These are phyloP conservation scores for Aegle marmelos DNA, from an alignment of 345 rosid species.

Conservation along the genomic window DNA sequence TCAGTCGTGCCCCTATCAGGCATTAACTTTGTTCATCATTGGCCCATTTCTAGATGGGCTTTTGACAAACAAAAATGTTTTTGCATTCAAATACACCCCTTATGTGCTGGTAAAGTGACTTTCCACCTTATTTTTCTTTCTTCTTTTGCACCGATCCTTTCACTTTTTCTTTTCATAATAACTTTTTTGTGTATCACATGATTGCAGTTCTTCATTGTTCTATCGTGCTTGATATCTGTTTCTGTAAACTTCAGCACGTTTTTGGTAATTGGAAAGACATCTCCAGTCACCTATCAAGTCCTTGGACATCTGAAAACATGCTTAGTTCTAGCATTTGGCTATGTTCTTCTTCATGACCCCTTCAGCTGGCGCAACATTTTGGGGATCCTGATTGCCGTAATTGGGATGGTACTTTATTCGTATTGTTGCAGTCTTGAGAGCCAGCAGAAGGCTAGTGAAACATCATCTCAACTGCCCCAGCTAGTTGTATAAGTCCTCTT, in stretches of 20 bases:
- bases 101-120: slow-evolving; percentile 71
- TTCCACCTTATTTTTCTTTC: background rate
- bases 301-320: slow-evolving; percentile 99
- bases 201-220: slow-evolving; percentile 97
- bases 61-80: slow-evolving; percentile 84
- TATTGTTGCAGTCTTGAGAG: slow-evolving; percentile 68
- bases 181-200: slow-evolving; percentile 15
- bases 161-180: slow-evolving; percentile 14
- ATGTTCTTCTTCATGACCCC: slow-evolving; percentile 84
- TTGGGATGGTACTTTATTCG: slow-evolving; percentile 96
- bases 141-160: background rate
- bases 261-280: slow-evolving; percentile 97
- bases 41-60: slow-evolving; percentile 99
- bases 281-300: slow-evolving; percentile 99
- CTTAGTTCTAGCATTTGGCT: slow-evolving; percentile 95
- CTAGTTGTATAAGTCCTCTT: slow-evolving; percentile 27
- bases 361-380: slow-evolving; percentile 96
- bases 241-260: slow-evolving; percentile 99
- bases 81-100: slow-evolving; percentile 96
- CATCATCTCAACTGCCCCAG: slow-evolving; percentile 67
- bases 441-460: slow-evolving; percentile 82
- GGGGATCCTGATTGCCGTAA: slow-evolving; percentile 85
- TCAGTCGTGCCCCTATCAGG: slow-evolving; percentile 99
- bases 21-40: slow-evolving; percentile 74
- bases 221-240: slow-evolving; percentile 97